Conservation (phyloP, 1,284 basidiomycete genomes). For the Testicularia cyperi region DNA sequence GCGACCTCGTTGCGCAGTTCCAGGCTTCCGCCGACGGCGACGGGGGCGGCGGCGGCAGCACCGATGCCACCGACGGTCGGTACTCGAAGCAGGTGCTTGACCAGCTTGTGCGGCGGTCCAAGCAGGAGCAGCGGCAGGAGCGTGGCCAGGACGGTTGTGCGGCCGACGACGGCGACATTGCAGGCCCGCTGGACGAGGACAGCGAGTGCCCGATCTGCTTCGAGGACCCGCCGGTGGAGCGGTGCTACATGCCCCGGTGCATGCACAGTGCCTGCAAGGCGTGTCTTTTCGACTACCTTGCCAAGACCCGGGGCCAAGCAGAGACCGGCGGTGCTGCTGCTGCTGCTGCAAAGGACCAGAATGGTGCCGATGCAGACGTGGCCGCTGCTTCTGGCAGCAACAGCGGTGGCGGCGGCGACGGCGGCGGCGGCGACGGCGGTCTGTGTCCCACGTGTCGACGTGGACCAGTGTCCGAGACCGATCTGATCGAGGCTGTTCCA, state of each 20-base stretch:
- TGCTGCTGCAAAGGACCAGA: too few relatives aligned
- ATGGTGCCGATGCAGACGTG: too few relatives aligned
- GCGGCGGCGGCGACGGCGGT: too few relatives aligned
- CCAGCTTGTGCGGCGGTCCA: constrained; percentile 16
- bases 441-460: constrained; percentile 52
- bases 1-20: constrained; percentile 39
- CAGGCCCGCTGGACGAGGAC: constrained; percentile 7
- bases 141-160: too few relatives aligned
- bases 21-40: constrained; percentile 14
- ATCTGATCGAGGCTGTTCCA: constrained; percentile 64
- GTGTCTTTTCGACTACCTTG: constrained; percentile 73
- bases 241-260: constrained; percentile 59
- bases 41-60: constrained; percentile 4
- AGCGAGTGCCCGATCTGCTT: constrained; percentile 60
- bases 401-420: too few relatives aligned
- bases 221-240: constrained; percentile 44
- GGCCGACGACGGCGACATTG: constrained; percentile 3
- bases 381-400: too few relatives aligned
- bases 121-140: too few relatives aligned
- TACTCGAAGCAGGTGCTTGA: constrained; percentile 39
- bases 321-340: too few relatives aligned
- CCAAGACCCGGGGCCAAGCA: constrained; percentile 68
- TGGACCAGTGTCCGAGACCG: constrained; percentile 65
- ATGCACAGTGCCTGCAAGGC: constrained; percentile 69
- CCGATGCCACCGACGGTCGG: background rate